Evolutionary conservation across 805 yeast genomes (phyloP), one percentile per base, ranked within the genome.

Genomic region (Zygosaccharomyces lentus): DNA sequence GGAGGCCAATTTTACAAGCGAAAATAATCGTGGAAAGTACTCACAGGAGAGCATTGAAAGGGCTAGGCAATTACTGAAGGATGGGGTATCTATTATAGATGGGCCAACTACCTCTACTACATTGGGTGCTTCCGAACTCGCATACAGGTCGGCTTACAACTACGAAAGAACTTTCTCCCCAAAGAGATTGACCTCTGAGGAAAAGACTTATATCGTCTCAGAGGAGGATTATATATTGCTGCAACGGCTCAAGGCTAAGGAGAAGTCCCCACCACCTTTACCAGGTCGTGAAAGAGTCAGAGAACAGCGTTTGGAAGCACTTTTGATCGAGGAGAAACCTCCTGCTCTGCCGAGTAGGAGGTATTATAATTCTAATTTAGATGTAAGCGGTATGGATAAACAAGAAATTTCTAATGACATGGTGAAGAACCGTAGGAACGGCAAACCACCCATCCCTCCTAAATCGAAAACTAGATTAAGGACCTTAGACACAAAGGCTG

Each of bases 131-230:
- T 43, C 55, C 10, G 46, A 51, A 13, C 49, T 59, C 34, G 55
- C 61, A 0, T 62, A 54, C 41, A 50, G 47, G 37, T 61, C 67
- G 21, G 67, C 66, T 2, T 64, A 62, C 41, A 64, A 57, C 30
- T 62, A 56, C 50, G 66, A 62, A 35, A 57, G 48, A 50, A 54
- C 64, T 1, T 61, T 60, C 31, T 58, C 64, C 4, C 62, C 64
- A 10, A 54, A 50, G 45, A 55, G 51, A 32, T 19, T 46, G 2
- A 41, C 42, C 17, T 27, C 29, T 25, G 32, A 37, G 2, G 39
- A 17, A 6, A 51, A 45, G 25, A 50, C 52, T 7, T 61, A 47
- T 37, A 39, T 52, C 1, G 50, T 64, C 6, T 58, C 65, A 2
- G 60, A 59, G 34, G 66, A 61, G 21, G 68, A 64, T 37, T 64